These are phyloP conservation scores for Cordyceps farinosa DNA, from an alignment of 2,329 filamentous ascomycete genomes.

Conservation along the genomic window DNA sequence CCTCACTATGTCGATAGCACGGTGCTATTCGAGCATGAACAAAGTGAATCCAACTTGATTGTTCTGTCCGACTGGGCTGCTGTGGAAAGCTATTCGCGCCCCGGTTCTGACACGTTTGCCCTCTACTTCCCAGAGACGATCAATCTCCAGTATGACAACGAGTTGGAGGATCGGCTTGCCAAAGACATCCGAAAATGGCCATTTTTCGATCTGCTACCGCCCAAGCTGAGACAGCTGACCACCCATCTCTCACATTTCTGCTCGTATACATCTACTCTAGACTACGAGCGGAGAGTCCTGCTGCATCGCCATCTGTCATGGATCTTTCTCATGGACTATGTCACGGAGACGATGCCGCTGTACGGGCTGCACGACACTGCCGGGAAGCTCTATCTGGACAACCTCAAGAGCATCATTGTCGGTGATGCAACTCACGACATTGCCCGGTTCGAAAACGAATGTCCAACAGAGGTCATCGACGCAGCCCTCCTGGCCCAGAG, in stretches of 20 bases:
- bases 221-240: neutral
- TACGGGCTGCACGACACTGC: slow-evolving; percentile 11
- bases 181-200: neutral
- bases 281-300: slow-evolving; percentile 11
- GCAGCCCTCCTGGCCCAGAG: slow-evolving; percentile 2
- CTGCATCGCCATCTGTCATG: slow-evolving; percentile 12
- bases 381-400: slow-evolving; percentile 9
- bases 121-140: neutral
- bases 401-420: slow-evolving; percentile 8
- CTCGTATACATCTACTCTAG: neutral
- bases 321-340: slow-evolving; percentile 15
- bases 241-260: slow-evolving; percentile 9
- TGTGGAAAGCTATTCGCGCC: neutral
- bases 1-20: slow-evolving; percentile 3
- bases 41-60: neutral
- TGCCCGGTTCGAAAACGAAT: neutral
- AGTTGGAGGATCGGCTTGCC: neutral
- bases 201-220: slow-evolving; percentile 41
- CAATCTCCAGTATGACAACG: neutral
- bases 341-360: slow-evolving; percentile 11
- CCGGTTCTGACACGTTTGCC: neutral
- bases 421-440: neutral
- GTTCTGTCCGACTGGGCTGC: neutral
- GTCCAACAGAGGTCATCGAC: neutral
- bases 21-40: neutral